Base-by-base conservation (phyloP, 176 grass and related monocot genomes). In the Aegilops tauschii region DNA sequence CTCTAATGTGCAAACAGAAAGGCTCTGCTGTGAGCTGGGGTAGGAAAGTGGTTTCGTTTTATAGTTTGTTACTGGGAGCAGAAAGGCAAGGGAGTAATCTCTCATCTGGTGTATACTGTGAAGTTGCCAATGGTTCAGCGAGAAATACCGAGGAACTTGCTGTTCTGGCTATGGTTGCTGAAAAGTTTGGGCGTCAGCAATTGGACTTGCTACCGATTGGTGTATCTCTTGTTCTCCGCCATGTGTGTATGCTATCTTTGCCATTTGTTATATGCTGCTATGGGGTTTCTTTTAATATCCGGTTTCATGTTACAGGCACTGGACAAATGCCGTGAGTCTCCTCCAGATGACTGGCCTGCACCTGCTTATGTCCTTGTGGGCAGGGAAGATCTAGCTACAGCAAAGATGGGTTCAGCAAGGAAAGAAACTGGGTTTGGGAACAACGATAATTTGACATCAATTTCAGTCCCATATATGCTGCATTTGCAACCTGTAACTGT, bases 381-480 rank as follows among this genome's bases (percentile, higher is more conserved):
- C 12, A 92, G 96, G 73, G 96, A 98, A 77, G 96, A 98, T 77
- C 85, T 98, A 65, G 91, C 93, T 82, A 87, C 69, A 50, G 35
- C 93, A 81, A 95, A 88, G 78, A 82, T 90, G 80, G 76, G 93
- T 69, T 88, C 83, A 58, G 42, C 74, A 67, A 92, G 84, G 79
- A 92, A 90, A 86, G 91, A 95, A 30, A 85, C 87, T 39, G 80
- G 80, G 81, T 87, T 87, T 84, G 86, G 91, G 86, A 91, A 76
- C 79, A 89, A 84, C 66, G 70, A 84, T 84, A 89, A 91, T 93
- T 85, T 94, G 86, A 80, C 88, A 69, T 92, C 93, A 61, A 93
- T 95, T 77, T 92, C 96, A 69, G 96, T 91, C 77, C 96, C 96
- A 81, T 95, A 98, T 91, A 98, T 94, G 92, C 90, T 98, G 73